Base-by-base conservation (phyloP, 2,329 filamentous ascomycete species). In the Sporothrix schenckii region DNA sequence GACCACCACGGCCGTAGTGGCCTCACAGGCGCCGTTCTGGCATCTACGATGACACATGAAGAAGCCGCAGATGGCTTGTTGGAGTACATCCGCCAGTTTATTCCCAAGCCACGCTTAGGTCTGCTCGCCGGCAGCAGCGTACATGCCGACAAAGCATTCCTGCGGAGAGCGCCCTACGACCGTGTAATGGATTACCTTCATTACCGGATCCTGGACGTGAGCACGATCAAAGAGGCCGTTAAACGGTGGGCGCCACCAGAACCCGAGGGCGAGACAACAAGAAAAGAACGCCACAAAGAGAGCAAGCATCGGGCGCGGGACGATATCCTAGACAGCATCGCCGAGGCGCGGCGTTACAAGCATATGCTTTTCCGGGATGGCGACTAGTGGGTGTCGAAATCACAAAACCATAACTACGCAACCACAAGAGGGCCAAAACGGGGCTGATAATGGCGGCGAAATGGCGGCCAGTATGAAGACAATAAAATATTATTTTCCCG, bases 261-360 rank as follows among this genome's bases (percentile, higher is more conserved):
- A 14, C 21, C 72, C 5, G 73, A 73, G 14, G n/a, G 9, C 14
- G 13, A 27, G 14, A 16, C 16, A 11, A 6, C 54, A 9, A 65
- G 16, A 21, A 65, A 16, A 19, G 41, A 11, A 16, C 2, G 3
- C 3, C 41, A 10, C 73, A 98, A 98, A 83, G 87, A 86, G 77
- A 88, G 87, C 50, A 82, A 89, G 67, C 95, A 99, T 81, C 88
- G 94, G 80, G 95, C 95, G 0, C 89, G 87, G 75, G 89, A 92
- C 69, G 95, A 99, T 80, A 97, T 99, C 71, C 80, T 97, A 72
- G 95, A 99, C 83, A 98, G 94, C 80, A 97, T 99, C 73, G 90
- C 87, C 70, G 95, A 99, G 83, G 94, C 94, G 69, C 88, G 83
- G 76, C 97, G 91, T 78, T 98, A 97, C 80, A 88, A 87, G 76